These are phyloP conservation scores for Eucalyptus brandiana DNA, from an alignment of 345 rosid species.

Conservation along the genomic window DNA sequence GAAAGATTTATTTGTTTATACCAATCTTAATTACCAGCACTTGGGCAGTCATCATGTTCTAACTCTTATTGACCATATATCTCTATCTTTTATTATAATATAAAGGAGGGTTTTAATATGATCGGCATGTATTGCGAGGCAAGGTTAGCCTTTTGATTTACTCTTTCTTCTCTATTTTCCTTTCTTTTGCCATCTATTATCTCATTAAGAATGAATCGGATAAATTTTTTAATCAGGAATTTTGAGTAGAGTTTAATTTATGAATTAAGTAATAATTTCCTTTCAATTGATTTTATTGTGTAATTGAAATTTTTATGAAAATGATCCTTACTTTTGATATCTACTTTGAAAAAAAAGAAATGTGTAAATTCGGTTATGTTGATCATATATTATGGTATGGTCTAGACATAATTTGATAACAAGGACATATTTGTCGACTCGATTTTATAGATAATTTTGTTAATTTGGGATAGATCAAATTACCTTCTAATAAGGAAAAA, in stretches of 20 bases:
- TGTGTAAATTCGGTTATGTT: neutral
- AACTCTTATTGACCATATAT: neutral
- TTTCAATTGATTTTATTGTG: neutral
- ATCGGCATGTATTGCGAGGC: neutral
- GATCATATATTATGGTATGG: neutral
- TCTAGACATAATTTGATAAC: neutral
- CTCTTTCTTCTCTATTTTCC: neutral
- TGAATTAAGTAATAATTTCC: neutral
- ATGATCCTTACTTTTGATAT: neutral
- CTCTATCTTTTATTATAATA: neutral
- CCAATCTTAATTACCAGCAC: neutral
- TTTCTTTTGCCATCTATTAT: neutral
- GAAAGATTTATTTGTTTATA: neutral
- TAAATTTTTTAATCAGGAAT: neutral
- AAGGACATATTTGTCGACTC: neutral
- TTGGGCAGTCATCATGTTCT: neutral
- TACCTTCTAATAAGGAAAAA: neutral
- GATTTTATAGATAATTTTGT: neutral
- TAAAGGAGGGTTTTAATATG: neutral
- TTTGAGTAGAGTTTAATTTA: neutral
- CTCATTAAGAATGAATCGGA: neutral
- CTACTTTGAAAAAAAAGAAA: neutral
- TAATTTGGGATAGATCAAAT: neutral
- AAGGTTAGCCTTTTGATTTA: neutral
- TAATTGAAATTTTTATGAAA: neutral